Base-by-base conservation (phyloP, 2,329 filamentous ascomycete species). In the Chlorencoelia australis region DNA sequence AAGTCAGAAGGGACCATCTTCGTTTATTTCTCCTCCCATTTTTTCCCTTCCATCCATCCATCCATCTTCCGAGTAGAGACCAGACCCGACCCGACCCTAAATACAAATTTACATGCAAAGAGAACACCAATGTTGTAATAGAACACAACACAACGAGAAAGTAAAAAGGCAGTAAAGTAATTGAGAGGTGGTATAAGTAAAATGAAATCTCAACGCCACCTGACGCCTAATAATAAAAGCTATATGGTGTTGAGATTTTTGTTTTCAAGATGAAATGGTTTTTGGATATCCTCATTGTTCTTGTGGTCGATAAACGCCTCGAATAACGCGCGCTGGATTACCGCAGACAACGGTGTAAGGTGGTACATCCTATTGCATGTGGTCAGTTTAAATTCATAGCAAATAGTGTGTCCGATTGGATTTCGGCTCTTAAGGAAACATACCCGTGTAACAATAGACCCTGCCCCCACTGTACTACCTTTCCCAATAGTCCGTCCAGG, bases 361-460 rank as follows among this genome's bases (percentile, higher is more conserved):
- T 31, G 54, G 54, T n/a, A 59, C 54, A 39, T 57, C 52, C 55
- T 58, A 17, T 13, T 30, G 8, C 4, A 17, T 16, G 9, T 19
- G 10, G 16, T 33, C n/a, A n/a, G n/a, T n/a, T n/a, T n/a, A n/a
- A n/a, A n/a, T n/a, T n/a, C n/a, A n/a, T n/a, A n/a, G n/a, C n/a
- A n/a, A n/a, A n/a, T n/a, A n/a, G n/a, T n/a, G n/a, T n/a, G n/a
- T n/a, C n/a, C n/a, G n/a, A n/a, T n/a, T n/a, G n/a, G n/a, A n/a
- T n/a, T n/a, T n/a, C n/a, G n/a, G n/a, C n/a, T n/a, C n/a, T n/a
- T n/a, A n/a, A n/a, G n/a, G n/a, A n/a, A 36, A 59, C 67, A 57
- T 59, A 73, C 69, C 42, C 59, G 63, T 25, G 66, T 69, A 21
- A 75, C 70, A 17, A 75, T 64, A 10, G 67, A 68, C 5, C 71